Percentiles rank a stretch among this genome's conserved stretches.
Evolutionary conservation across 805 yeast species (phyloP).

Genomic region (Cyberlindnera maritima): DNA sequence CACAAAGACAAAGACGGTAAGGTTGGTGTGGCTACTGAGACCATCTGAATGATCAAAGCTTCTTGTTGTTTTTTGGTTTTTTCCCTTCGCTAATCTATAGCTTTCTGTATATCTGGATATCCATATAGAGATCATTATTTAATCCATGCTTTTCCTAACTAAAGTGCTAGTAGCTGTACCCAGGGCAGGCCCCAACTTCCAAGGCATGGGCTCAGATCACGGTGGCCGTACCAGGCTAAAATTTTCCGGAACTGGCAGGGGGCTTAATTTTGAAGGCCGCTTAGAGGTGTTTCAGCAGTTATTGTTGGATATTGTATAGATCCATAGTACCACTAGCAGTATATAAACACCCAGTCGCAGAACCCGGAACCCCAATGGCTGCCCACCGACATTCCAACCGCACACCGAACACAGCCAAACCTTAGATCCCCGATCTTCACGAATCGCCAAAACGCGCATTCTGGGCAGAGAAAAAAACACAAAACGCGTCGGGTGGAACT

Average conservation of each 20-base stretch:
- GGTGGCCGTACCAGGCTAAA: background rate
- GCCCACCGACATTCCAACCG: too few relatives aligned
- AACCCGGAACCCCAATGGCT: too few relatives aligned
- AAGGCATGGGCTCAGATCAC: too few relatives aligned
- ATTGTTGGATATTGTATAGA: too few relatives aligned
- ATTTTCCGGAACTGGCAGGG: too few relatives aligned
- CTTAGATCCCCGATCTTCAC: background rate
- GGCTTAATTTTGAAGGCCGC: too few relatives aligned
- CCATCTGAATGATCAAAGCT: background rate
- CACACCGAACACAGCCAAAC: too few relatives aligned
- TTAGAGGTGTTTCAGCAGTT: too few relatives aligned
- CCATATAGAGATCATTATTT: background rate
- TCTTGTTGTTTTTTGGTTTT: background rate
- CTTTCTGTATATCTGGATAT: background rate
- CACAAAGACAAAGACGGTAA: constrained; percentile 1
- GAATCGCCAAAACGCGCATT: constrained; percentile 1
- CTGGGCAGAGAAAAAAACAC: background rate
- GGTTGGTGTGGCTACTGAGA: background rate
- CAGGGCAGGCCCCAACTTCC: too few relatives aligned
- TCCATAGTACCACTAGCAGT: too few relatives aligned
- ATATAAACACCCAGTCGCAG: background rate
- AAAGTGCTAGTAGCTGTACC: too few relatives aligned
- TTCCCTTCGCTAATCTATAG: background rate
- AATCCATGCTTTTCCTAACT: too few relatives aligned
- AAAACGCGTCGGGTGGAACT: constrained; percentile 5